Evolutionary conservation across 805 yeast species (phyloP), one percentile per base, ranked within the genome.

Genomic region (Millerozyma miso): DNA sequence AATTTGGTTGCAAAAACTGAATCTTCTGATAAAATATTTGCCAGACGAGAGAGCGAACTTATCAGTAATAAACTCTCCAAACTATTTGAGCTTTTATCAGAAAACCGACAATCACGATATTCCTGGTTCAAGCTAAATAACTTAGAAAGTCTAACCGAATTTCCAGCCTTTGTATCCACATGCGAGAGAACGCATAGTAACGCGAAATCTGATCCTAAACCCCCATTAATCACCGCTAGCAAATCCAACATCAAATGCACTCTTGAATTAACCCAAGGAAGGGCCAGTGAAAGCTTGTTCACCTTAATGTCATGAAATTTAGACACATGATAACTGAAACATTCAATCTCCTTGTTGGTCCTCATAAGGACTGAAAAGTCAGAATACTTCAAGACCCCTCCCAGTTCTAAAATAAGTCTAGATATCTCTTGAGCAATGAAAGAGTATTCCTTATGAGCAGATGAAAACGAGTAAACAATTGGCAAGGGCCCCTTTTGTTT

Each of bases 361-460:
- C 77, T 63, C 0, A 80, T 65, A 23, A 83, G 53, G 3, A 83
- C 59, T 0, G 79, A 74, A 52, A 83, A 69, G 54, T 83, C 83
- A 5, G 63, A 58, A 0, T 69, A 72, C 19, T 62, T 59, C 14
- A 78, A 57, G 3, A 54, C 42, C 0, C 76, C 77, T 6, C 72
- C 65, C 52, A 76, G 73, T 14, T 63, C 55, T 3, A 61, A 48
- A 0, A 72, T 56, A 4, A 79, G 46, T 31, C 77, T 47, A 4
- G 63, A 44, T 4, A 79, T 69, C 51, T 80, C 85, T 16, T 55
- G 41, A 19, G 62, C 63, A 2, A 79, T 63, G 49, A 71, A 79
- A 10, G 66, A 62, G 35, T 55, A 58, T 46, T 76, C 81, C 12
- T 74, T 74, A 1, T 40, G 31, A 1, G 50, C 48, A 10, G 58